Conservation (phyloP, 1,284 basidiomycete genomes). For the Tylopilus orsonianus region DNA sequence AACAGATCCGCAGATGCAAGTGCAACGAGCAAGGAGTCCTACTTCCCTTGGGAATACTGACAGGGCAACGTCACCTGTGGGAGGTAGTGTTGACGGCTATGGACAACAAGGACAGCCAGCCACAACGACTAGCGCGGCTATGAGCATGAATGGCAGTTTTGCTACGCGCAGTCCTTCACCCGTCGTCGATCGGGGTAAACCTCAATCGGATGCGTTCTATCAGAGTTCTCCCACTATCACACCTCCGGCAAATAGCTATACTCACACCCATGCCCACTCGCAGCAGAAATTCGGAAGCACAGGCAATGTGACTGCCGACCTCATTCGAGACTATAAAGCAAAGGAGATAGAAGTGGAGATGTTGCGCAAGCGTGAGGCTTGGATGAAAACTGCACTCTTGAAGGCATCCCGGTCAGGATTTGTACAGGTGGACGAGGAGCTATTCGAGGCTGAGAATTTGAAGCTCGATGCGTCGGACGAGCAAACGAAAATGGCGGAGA, state of each 20-base stretch:
- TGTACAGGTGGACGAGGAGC: conserved; percentile 57
- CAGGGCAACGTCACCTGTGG: conserved; percentile 58
- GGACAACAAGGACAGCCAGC: conserved; percentile 38
- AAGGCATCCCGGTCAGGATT: conserved; percentile 84
- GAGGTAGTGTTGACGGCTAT: conserved; percentile 39
- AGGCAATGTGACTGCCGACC: conserved; percentile 69
- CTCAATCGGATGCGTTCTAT: conserved; percentile 62
- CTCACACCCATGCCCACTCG: conserved; percentile 27
- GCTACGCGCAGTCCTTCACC: conserved; percentile 66
- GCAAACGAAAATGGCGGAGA: conserved; percentile 61
- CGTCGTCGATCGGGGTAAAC: conserved; percentile 49
- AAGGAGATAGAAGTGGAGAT: conserved; percentile 82
- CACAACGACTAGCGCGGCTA: conserved; percentile 54
- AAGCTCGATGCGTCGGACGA: conserved; percentile 40
- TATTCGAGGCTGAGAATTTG: conserved; percentile 38
- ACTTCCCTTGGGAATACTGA: conserved; percentile 40
- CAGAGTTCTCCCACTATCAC: conserved; percentile 52
- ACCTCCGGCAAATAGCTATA: conserved; percentile 35
- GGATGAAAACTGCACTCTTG: conserved; percentile 83
- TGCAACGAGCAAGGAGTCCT: conserved; percentile 62
- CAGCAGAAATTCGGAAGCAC: conserved; percentile 55
- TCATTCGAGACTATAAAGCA: conserved; percentile 74
- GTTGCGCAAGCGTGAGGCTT: conserved; percentile 76
- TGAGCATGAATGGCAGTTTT: conserved; percentile 46
- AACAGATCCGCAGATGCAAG: conserved; percentile 35